These are phyloP conservation scores for Aplosporella prunicola DNA, from an alignment of 2,329 filamentous ascomycete species.

Conservation along the genomic window DNA sequence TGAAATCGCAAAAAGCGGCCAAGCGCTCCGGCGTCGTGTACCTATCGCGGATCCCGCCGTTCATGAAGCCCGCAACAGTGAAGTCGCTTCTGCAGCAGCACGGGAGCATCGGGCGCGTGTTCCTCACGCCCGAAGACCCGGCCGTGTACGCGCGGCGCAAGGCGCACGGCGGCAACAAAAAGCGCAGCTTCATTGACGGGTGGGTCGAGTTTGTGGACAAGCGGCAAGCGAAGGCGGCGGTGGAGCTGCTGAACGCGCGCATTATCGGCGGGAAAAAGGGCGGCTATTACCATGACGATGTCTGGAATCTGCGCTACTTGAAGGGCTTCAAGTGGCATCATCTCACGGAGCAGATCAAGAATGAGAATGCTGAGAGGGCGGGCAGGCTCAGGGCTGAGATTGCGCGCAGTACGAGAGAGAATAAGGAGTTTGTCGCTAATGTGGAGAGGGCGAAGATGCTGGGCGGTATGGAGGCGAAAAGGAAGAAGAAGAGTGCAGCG, in stretches of 20 bases:
- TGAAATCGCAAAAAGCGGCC: slow-evolving; percentile 57
- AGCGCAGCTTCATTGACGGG: slow-evolving; percentile 70
- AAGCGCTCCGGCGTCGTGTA: slow-evolving; percentile 74
- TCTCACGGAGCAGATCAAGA: slow-evolving; percentile 65
- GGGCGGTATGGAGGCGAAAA: slow-evolving; percentile 53
- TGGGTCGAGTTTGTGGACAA: slow-evolving; percentile 79
- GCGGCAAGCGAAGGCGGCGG: slow-evolving; percentile 65
- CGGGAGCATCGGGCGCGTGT: slow-evolving; percentile 67
- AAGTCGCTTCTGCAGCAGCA: slow-evolving; percentile 66
- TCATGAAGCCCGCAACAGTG: slow-evolving; percentile 76
- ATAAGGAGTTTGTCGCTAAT: slow-evolving; percentile 71
- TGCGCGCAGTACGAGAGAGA: slow-evolving; percentile 64
- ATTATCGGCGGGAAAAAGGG: slow-evolving; percentile 79
- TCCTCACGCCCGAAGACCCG: slow-evolving; percentile 68
- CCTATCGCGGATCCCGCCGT: slow-evolving; percentile 73
- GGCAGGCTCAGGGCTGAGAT: slow-evolving; percentile 72
- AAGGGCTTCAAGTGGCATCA: slow-evolving; percentile 73
- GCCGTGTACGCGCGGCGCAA: slow-evolving; percentile 57
- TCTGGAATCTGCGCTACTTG: slow-evolving; percentile 77
- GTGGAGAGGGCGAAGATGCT: slow-evolving; percentile 73
- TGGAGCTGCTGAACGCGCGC: slow-evolving; percentile 65
- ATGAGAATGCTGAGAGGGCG: slow-evolving; percentile 70
- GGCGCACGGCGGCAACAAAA: slow-evolving; percentile 70
- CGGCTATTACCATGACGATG: slow-evolving; percentile 72
- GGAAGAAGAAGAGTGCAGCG: slow-evolving; percentile 43